These are phyloP conservation scores for Lepiota venenata DNA, from an alignment of 768 basidiomycete species.

Conservation along the genomic window DNA sequence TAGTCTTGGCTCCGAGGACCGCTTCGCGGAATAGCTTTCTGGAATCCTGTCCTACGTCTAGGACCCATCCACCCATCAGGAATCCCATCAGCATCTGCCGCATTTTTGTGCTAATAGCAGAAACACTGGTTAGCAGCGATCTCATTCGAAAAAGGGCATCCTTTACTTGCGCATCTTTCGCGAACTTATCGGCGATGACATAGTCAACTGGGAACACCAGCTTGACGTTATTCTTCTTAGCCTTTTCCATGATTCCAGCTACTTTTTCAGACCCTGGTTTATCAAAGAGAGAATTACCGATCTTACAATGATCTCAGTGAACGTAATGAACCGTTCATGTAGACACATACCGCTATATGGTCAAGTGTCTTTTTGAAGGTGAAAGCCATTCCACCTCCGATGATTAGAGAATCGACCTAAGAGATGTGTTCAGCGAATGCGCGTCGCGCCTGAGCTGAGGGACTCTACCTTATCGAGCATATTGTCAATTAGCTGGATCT, in stretches of 20 bases:
- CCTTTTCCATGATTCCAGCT: conserved; percentile 79
- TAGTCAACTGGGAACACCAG: conserved; percentile 95
- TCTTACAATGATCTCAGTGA: conserved; percentile 41
- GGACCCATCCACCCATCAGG: conserved; percentile 93
- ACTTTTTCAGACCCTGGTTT: conserved; percentile 87
- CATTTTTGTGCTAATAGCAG: conserved; percentile 55
- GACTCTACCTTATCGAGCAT: conserved; percentile 88
- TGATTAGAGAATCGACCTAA: conserved; percentile 92
- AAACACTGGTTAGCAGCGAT: neutral
- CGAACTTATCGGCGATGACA: conserved; percentile 93
- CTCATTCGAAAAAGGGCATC: neutral
- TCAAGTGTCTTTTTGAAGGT: conserved; percentile 97
- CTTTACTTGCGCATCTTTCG: conserved; percentile 80
- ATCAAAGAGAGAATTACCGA: conserved; percentile 95
- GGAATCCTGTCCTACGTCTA: conserved; percentile 88
- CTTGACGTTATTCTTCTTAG: conserved; percentile 87
- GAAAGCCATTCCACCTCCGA: conserved; percentile 98
- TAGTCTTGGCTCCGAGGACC: conserved; percentile 88
- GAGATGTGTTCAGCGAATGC: neutral
- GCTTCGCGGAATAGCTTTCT: conserved; percentile 74
- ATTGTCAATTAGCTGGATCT: conserved; percentile 98
- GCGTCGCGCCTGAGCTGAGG: neutral
- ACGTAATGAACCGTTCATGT: neutral
- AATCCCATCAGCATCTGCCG: conserved; percentile 84
- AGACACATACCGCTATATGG: conserved; percentile 55